Evolutionary conservation across 805 yeast species (phyloP).

Genomic region (Tetrapisispora phaffii): DNA sequence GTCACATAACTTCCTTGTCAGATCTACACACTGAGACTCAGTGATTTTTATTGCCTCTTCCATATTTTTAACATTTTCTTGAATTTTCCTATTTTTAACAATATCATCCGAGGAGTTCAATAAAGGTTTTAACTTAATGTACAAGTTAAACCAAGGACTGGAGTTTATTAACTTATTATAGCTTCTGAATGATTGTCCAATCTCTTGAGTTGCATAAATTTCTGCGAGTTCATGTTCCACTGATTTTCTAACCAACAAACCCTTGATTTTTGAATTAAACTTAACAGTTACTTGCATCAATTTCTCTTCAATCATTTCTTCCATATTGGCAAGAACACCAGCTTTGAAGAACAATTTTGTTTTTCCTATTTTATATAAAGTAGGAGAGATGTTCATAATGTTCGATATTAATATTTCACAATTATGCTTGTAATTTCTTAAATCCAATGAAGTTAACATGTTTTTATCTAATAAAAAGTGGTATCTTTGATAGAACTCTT

Average conservation of each 20-base stretch:
- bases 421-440: slow-evolving; percentile 47
- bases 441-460: slow-evolving; percentile 9
- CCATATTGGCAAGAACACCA: slow-evolving; percentile 87
- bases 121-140: slow-evolving; percentile 64
- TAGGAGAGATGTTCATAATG: slow-evolving; percentile 54
- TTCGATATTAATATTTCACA: slow-evolving; percentile 58
- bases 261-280: slow-evolving; percentile 60
- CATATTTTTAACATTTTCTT: slow-evolving; percentile 44
- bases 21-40: slow-evolving; percentile 26
- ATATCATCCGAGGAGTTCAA: slow-evolving; percentile 54
- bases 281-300: slow-evolving; percentile 45
- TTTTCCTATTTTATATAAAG: slow-evolving; percentile 79
- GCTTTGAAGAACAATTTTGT: slow-evolving; percentile 93
- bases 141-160: slow-evolving; percentile 75
- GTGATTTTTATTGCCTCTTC: slow-evolving; percentile 37
- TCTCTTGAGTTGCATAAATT: slow-evolving; percentile 58
- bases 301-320: slow-evolving; percentile 60
- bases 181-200: slow-evolving; percentile 50
- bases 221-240: slow-evolving; percentile 43
- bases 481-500: slow-evolving; percentile 70
- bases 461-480: slow-evolving; percentile 50
- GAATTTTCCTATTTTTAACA: slow-evolving; percentile 45
- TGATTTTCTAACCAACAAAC: slow-evolving; percentile 44
- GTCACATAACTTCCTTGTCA: slow-evolving; percentile 20
- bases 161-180: slow-evolving; percentile 41